phyloP scores from a whole-genome alignment of 805 yeast species.

The Kockiozyma suomiensis region DNA sequence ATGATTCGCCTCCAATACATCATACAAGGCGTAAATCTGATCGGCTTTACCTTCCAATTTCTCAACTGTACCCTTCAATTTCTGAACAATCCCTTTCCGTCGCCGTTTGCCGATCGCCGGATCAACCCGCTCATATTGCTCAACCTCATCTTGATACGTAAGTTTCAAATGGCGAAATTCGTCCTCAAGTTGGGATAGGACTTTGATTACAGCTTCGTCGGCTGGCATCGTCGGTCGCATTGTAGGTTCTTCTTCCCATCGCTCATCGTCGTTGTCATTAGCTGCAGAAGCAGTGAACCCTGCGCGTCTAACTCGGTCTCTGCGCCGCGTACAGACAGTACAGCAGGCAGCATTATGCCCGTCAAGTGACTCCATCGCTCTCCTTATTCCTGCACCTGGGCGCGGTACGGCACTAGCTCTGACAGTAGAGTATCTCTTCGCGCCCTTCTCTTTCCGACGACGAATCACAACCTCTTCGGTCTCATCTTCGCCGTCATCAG shows the following conservation, averaged over 20 bases:
- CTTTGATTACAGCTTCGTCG: constrained; percentile 16
- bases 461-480: background rate
- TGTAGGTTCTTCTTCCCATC: constrained; percentile 25
- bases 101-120: constrained; percentile 29
- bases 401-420: background rate
- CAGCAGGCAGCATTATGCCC: constrained; percentile 24
- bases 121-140: constrained; percentile 23
- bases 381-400: constrained; percentile 5
- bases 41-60: constrained; percentile 33
- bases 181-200: constrained; percentile 28
- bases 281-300: background rate
- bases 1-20: constrained; percentile 24
- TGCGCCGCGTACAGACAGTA: constrained; percentile 24
- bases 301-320: background rate
- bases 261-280: background rate
- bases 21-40: constrained; percentile 35
- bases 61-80: constrained; percentile 21
- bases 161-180: constrained; percentile 29
- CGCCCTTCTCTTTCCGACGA: background rate
- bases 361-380: constrained; percentile 9
- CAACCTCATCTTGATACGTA: constrained; percentile 21
- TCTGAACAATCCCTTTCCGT: constrained; percentile 25
- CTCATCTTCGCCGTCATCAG: background rate
- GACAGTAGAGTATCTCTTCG: background rate
- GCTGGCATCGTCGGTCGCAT: constrained; percentile 33